Base-by-base conservation (phyloP, 306 rosid species). In the Nissolia schottii region DNA sequence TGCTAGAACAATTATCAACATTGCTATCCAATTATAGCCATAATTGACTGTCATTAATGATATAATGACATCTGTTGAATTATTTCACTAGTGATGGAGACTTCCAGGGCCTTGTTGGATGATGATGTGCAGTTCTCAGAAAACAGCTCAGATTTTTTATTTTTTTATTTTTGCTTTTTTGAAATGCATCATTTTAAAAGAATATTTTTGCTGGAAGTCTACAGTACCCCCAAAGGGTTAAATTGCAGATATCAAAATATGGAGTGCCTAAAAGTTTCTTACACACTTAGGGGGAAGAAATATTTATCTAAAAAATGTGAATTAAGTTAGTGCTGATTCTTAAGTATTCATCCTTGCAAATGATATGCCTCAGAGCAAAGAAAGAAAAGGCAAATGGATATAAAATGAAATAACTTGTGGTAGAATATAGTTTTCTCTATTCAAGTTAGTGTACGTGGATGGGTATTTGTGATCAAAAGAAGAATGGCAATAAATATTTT, bases 31-130 rank as follows among this genome's bases (percentile, higher is more conserved):
- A 60, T 80, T 41, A 31, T 32, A 16, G 28, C 14, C 77, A 24
- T 62, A 49, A 49, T n/a, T 64, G 59, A 73, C 31, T 66, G 60
- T 43, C 38, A 46, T 34, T 19, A 51, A 41, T 60, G 76, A 38
- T 68, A 61, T 68, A 53, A 74, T 80, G 68, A 23, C 31, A 41
- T 61, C 11, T 67, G 57, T 68, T 51, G 77, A 73, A 67, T 31
- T 40, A 28, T 79, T 67, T 66, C 66, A 40, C 22, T n/a, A 29
- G 69, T 23, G 43, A 58, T 27, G 59, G 62, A 67, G 76, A 72
- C 56, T 1, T 61, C 12, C 66, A 65, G 28, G 55, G 53, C 57
- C 50, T 14, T 4, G 64, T 41, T 62, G 61, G 64, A 50, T 77
- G 64, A 64, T 37, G 57, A 32, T n/a, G 13, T 24, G 35, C 35